Evolutionary conservation across 306 rosid species (phyloP), one percentile per base, ranked within the genome.

Genomic region (Glycine soja): DNA sequence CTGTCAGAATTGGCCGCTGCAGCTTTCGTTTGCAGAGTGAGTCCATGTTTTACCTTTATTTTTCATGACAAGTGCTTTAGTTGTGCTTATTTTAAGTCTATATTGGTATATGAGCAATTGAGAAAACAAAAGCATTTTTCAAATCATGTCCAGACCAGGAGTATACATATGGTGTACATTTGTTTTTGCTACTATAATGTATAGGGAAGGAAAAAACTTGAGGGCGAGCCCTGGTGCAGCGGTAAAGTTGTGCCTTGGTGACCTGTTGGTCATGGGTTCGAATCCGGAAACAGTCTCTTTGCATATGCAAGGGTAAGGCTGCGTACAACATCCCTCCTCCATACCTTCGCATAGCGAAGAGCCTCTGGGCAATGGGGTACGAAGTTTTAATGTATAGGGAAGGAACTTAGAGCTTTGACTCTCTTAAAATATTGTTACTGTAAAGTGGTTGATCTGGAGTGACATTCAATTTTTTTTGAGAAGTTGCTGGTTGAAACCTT

Each of bases 1-100:
- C 90, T 96, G 65, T 93, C 98, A 36, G 99, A 96, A 88, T 90
- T 96, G 88, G 99, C 99, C 75, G 99, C 98, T 56, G 99, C 98
- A 10, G 99, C 98, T 65, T 96, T 90, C 50, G 98, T 96, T 85
- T 96, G 98, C 86, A 85, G 98, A 90, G 99, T 95, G 80, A 88
- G 91, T 52, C 62, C 74, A 73, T 80, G 59, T 18, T 63, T 51
- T 8, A 34, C 56, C 79, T 48, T 57, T 80, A 65, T 56, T 8
- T 32, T 71, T 56, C 52, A 63, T 77, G 52, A 42, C 15, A 46
- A 57, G 32, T n/a, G 53, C 32, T 7, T 18, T 53, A 12, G 64
- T 64, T 72, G 36, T 85, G 73, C 54, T 74, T 82, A 36, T 78
- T 74, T 74, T 43, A 78, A 73, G 78, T 74, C 13, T 48, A 68